Evolutionary conservation across 169 alveolate genomes (phyloP).

Genomic region (Plasmodium coatneyi): DNA sequence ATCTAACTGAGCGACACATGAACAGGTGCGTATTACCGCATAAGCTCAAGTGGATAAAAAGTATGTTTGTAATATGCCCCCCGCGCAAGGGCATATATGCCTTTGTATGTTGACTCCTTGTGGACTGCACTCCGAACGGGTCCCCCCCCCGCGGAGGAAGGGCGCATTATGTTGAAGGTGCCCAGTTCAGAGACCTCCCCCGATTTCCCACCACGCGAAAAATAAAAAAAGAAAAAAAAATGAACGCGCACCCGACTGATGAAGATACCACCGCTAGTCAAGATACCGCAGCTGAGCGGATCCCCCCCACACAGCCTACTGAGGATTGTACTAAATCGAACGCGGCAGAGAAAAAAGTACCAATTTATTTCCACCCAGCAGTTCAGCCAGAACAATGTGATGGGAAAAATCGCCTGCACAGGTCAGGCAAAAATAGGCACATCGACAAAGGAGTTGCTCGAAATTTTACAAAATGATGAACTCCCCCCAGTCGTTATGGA

Average conservation of each 20-base stretch:
- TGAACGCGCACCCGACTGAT: not conserved
- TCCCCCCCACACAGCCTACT: not conserved
- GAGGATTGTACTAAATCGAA: not conserved
- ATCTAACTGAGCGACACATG: not conserved
- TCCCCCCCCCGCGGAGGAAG: not conserved
- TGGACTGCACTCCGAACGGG: not conserved
- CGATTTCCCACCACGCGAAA: not conserved
- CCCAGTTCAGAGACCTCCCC: not conserved
- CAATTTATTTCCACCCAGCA: not conserved
- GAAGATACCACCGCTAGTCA: not conserved
- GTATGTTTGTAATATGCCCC: not conserved
- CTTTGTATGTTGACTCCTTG: not conserved
- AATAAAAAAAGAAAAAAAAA: too few species aligned
- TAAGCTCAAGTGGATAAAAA: not conserved
- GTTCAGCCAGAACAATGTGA: not conserved
- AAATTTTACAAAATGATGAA: conserved; percentile 8
- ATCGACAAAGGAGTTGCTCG: not conserved
- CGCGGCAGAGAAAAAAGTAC: not conserved
- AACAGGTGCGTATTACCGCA: not conserved
- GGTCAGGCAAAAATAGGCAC: not conserved
- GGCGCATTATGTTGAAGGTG: not conserved
- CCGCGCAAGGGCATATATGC: not conserved
- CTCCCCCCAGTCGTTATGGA: not conserved
- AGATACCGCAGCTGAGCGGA: not conserved
- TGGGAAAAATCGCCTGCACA: conserved; percentile 26